A percentile compares a stretch with the other conserved stretches of the same genome.
Evolutionary conservation across 2,329 filamentous ascomycete genomes (phyloP).

Genomic region (Penicillium glabrum): DNA sequence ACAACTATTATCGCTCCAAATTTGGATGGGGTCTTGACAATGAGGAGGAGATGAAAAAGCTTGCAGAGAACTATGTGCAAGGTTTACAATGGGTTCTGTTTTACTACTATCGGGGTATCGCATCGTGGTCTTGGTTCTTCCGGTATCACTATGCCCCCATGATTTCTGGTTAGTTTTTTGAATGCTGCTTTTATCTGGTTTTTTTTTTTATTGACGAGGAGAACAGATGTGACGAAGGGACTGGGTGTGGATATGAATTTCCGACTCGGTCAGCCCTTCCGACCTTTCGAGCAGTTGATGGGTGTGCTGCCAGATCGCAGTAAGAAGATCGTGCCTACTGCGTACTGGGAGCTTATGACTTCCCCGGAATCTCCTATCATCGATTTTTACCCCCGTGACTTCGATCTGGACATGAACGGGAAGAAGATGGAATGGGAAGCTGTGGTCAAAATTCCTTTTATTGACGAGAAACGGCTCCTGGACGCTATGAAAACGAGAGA

Average conservation of each 20-base stretch:
- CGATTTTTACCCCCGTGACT: conserved; percentile 96
- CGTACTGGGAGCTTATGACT: conserved; percentile 93
- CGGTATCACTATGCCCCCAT: conserved; percentile 95
- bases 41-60: conserved; percentile 73
- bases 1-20: conserved; percentile 87
- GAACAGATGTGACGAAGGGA: conserved; percentile 78
- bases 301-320: conserved; percentile 95
- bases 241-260: conserved; percentile 87
- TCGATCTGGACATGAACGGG: conserved; percentile 98
- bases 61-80: conserved; percentile 96
- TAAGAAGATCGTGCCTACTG: conserved; percentile 87
- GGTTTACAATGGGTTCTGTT: conserved; percentile 97
- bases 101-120: conserved; percentile 97
- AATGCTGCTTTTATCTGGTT: background rate
- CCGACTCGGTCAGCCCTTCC: conserved; percentile 90
- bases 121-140: conserved; percentile 99
- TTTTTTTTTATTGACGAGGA: conserved; percentile 19
- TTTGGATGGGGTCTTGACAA: conserved; percentile 85
- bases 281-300: conserved; percentile 95
- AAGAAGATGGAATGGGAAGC: conserved; percentile 99
- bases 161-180: conserved; percentile 67
- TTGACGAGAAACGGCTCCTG: conserved; percentile 84
- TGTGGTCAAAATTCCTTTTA: conserved; percentile 98
- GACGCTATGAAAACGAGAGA: conserved; percentile 85
- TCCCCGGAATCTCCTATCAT: conserved; percentile 87